A percentile compares a stretch with the other conserved stretches of the same genome.
Conservation (phyloP, 1,139 yeast species). For the Suhomyces atakaporum region DNA sequence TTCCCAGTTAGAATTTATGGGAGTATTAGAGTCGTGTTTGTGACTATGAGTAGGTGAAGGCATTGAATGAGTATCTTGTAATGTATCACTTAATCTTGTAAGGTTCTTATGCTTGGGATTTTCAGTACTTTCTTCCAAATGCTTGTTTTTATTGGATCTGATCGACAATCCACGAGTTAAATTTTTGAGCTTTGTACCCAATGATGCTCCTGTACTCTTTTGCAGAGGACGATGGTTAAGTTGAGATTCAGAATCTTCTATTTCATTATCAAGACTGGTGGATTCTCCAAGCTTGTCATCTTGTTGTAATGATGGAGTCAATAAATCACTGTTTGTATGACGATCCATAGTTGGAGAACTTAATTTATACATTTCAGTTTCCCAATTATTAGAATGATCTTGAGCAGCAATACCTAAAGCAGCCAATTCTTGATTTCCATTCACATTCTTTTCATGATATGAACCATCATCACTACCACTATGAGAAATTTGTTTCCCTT, state of each 20-base stretch:
- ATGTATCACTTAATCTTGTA: constrained; percentile 40
- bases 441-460: constrained; percentile 10
- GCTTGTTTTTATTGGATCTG: constrained; percentile 19
- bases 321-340: constrained; percentile 18
- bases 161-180: constrained; percentile 27
- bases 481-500: constrained; percentile 15
- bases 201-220: constrained; percentile 8
- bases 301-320: constrained; percentile 28
- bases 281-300: constrained; percentile 18
- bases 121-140: constrained; percentile 3
- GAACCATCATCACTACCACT: constrained; percentile 4
- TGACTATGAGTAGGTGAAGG: constrained; percentile 17
- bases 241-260: constrained; percentile 6
- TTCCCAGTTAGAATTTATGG: constrained; percentile 18
- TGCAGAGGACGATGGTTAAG: constrained; percentile 9
- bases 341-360: constrained; percentile 32
- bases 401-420: constrained; percentile 73
- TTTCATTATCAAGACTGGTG: constrained; percentile 7
- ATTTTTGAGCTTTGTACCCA: constrained; percentile 21
- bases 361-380: constrained; percentile 58
- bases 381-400: constrained; percentile 73
- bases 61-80: constrained; percentile 21
- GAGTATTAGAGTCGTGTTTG: constrained; percentile 19
- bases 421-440: constrained; percentile 57
- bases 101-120: constrained; percentile 18